phyloP scores from a whole-genome alignment of 2,329 filamentous ascomycete species.

The Tolypocladium ophioglossoides region DNA sequence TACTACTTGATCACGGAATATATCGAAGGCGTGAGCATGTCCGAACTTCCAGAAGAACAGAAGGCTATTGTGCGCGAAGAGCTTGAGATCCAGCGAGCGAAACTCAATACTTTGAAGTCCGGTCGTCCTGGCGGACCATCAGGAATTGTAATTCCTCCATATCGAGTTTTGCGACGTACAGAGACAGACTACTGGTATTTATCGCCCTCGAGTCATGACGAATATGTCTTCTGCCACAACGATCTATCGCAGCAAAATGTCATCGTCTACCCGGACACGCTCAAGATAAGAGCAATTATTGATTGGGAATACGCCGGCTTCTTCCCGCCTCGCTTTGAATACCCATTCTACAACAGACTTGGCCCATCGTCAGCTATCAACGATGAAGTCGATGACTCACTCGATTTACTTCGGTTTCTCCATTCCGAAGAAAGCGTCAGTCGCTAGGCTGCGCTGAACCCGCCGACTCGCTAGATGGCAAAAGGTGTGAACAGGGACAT shows the following conservation, averaged over 20 bases:
- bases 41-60: conserved; percentile 2
- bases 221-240: conserved; percentile 14
- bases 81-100: conserved; percentile 13
- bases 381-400: conserved; percentile 6
- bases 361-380: conserved; percentile 8
- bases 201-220: conserved; percentile 5
- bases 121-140: conserved; percentile 16
- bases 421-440: not conserved
- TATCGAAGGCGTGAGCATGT: conserved; percentile 7
- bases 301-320: conserved; percentile 29
- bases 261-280: conserved; percentile 14
- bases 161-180: conserved; percentile 13
- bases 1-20: conserved; percentile 8
- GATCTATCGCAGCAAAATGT: conserved; percentile 12
- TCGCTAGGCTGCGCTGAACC: not conserved
- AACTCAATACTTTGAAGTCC: conserved; percentile 16
- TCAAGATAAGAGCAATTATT: conserved; percentile 23
- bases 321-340: conserved; percentile 18
- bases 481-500: not conserved
- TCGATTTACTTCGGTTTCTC: conserved; percentile 4
- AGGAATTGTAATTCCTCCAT: conserved; percentile 19
- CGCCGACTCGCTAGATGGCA: not conserved
- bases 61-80: conserved; percentile 11
- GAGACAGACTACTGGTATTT: conserved; percentile 13
- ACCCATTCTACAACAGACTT: conserved; percentile 9